Percentiles rank a stretch among this genome's conserved stretches.
Conservation (phyloP, 495 filamentous ascomycete species). For the Penicillium taxi region DNA sequence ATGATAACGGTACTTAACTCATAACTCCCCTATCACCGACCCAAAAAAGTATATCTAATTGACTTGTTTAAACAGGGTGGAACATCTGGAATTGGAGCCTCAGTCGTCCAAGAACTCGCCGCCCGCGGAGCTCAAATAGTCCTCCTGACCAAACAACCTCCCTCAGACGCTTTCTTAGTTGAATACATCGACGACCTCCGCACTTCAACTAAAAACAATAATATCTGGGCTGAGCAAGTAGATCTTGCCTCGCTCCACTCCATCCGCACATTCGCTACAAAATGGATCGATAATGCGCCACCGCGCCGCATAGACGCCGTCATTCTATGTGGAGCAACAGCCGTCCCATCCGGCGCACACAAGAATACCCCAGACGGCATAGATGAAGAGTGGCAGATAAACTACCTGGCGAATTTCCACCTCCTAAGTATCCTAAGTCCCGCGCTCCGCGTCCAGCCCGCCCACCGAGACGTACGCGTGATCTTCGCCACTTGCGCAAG, state of each 20-base stretch:
- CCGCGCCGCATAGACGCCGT: slow-evolving; percentile 89
- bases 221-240: slow-evolving; percentile 92
- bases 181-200: slow-evolving; percentile 91
- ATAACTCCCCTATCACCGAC: not conserved
- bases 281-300: slow-evolving; percentile 94
- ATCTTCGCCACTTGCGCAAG: slow-evolving; percentile 78
- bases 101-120: slow-evolving; percentile 65
- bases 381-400: slow-evolving; percentile 85
- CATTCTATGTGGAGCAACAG: slow-evolving; percentile 70
- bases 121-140: slow-evolving; percentile 81
- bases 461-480: slow-evolving; percentile 86
- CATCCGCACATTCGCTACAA: slow-evolving; percentile 90
- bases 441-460: slow-evolving; percentile 77
- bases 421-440: slow-evolving; percentile 84
- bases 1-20: slow-evolving; percentile 81
- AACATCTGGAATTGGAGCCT: slow-evolving; percentile 86
- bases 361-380: slow-evolving; percentile 64
- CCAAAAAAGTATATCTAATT: not conserved
- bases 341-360: slow-evolving; percentile 49
- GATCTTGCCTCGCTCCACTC: slow-evolving; percentile 81
- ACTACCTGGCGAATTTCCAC: slow-evolving; percentile 94
- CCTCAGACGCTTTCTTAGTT: slow-evolving; percentile 76
- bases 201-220: slow-evolving; percentile 65
- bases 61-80: slow-evolving; percentile 53
- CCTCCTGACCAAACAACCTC: slow-evolving; percentile 74